Percentiles rank a stretch among this genome's conserved stretches.
phyloP scores from a whole-genome alignment of 164 flowering plant species.

The Piper betle region DNA sequence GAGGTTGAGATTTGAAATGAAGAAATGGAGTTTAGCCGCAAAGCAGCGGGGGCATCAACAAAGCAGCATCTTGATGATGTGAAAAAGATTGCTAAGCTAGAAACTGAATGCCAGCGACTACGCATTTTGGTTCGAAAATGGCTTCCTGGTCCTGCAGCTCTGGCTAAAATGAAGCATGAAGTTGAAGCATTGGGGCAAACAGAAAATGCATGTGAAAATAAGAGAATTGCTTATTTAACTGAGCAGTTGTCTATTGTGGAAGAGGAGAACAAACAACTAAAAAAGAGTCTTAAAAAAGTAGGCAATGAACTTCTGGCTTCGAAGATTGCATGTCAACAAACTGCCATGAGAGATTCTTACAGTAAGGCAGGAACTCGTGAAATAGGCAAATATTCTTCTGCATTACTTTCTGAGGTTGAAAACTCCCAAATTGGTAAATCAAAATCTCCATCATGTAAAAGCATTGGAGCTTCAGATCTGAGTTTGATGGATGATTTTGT shows the following conservation, averaged over 20 bases:
- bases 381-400: slow-evolving; percentile 34
- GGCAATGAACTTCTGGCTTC: slow-evolving; percentile 36
- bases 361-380: slow-evolving; percentile 33
- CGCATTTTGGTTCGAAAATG: slow-evolving; percentile 40
- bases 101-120: slow-evolving; percentile 71
- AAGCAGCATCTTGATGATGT: slow-evolving; percentile 44
- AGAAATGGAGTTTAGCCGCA: slow-evolving; percentile 46
- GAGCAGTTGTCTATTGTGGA: slow-evolving; percentile 42
- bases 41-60: slow-evolving; percentile 39
- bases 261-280: slow-evolving; percentile 58
- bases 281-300: slow-evolving; percentile 32
- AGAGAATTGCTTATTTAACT: slow-evolving; percentile 23
- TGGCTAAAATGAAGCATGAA: slow-evolving; percentile 43
- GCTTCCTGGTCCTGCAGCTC: slow-evolving; percentile 46
- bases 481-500: slow-evolving; percentile 77
- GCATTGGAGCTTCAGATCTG: slow-evolving; percentile 36
- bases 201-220: slow-evolving; percentile 15
- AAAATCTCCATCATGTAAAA: slow-evolving; percentile 22
- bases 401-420: slow-evolving; percentile 35
- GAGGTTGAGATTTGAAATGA: slow-evolving; percentile 67
- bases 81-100: slow-evolving; percentile 57
- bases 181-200: slow-evolving; percentile 31
- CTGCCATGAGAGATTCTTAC: slow-evolving; percentile 28
- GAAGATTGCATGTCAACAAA: slow-evolving; percentile 16
- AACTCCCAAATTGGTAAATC: slow-evolving; percentile 29